Conservation (phyloP, 208 protist species). For the Novymonas esmeraldas region DNA sequence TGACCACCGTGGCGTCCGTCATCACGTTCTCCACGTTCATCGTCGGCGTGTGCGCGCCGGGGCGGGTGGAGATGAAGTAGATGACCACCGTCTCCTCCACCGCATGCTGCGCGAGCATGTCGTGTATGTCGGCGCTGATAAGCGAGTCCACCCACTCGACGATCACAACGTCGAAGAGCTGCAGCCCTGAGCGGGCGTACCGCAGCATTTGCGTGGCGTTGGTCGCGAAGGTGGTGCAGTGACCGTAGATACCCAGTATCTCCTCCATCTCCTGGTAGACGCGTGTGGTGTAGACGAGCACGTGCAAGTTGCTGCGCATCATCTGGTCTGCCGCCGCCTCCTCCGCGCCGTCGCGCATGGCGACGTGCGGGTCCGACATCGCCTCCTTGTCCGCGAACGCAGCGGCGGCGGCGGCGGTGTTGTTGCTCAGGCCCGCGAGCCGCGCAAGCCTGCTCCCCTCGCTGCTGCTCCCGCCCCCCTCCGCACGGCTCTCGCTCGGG, state of each 20-base stretch:
- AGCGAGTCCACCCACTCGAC: slow-evolving; percentile 63
- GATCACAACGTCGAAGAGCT: slow-evolving; percentile 64
- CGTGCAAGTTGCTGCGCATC: slow-evolving; percentile 37
- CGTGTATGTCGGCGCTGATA: slow-evolving; percentile 47
- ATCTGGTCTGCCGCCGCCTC: slow-evolving; percentile 15
- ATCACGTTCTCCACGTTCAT: slow-evolving; percentile 35
- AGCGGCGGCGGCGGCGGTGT: background rate
- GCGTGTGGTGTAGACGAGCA: slow-evolving; percentile 58
- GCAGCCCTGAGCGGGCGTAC: slow-evolving; percentile 47
- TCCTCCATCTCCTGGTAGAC: slow-evolving; percentile 48
- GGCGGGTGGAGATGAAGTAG: slow-evolving; percentile 45
- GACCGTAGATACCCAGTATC: slow-evolving; percentile 47
- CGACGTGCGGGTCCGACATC: background rate
- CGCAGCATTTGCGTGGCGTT: slow-evolving; percentile 48
- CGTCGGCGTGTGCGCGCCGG: slow-evolving; percentile 27
- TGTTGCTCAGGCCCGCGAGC: background rate
- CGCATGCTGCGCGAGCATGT: slow-evolving; percentile 33
- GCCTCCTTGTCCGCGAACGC: background rate
- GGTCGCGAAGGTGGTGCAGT: slow-evolving; percentile 57
- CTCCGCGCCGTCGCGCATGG: slow-evolving; percentile 1
- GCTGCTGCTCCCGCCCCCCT: background rate
- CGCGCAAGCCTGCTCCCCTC: background rate
- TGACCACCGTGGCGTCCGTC: slow-evolving; percentile 26
- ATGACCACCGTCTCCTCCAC: slow-evolving; percentile 48
- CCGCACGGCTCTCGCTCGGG: background rate